These are phyloP conservation scores for Pelargonium fulgidum DNA, from an alignment of 441 rosid genomes.

Conservation along the genomic window DNA sequence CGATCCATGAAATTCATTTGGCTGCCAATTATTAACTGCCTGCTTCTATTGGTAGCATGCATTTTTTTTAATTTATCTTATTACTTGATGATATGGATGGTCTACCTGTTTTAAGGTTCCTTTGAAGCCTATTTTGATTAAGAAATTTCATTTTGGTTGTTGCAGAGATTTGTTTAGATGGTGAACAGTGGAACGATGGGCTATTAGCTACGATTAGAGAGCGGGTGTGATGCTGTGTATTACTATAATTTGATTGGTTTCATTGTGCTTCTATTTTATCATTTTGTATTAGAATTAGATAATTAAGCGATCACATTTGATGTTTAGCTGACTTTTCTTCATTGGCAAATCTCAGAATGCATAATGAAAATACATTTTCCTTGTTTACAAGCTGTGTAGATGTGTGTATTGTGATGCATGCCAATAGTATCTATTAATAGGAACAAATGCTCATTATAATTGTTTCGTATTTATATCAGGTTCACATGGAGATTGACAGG, in stretches of 20 bases:
- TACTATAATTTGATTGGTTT: conserved; percentile 14
- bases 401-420: not conserved
- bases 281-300: conserved; percentile 12
- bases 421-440: not conserved
- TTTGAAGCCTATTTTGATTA: not conserved
- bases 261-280: conserved; percentile 1
- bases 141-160: conserved; percentile 8
- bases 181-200: conserved; percentile 95
- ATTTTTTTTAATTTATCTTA: not conserved
- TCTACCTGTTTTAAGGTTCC: not conserved
- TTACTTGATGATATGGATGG: not conserved
- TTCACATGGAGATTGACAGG: conserved; percentile 90
- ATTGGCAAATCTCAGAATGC: not conserved
- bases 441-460: not conserved
- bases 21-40: not conserved
- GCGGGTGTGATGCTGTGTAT: conserved; percentile 46
- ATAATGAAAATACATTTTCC: not conserved
- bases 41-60: too few relatives aligned
- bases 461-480: conserved; percentile 36
- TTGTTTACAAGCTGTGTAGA: not conserved
- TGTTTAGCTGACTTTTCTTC: not conserved
- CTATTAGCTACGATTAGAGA: conserved; percentile 87
- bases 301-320: conserved; percentile 5
- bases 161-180: conserved; percentile 67
- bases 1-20: not conserved